A percentile compares a stretch with the other conserved stretches of the same genome.
phyloP scores from a whole-genome alignment of 148 eudicot genomes.

The Nepenthes gracilis region DNA sequence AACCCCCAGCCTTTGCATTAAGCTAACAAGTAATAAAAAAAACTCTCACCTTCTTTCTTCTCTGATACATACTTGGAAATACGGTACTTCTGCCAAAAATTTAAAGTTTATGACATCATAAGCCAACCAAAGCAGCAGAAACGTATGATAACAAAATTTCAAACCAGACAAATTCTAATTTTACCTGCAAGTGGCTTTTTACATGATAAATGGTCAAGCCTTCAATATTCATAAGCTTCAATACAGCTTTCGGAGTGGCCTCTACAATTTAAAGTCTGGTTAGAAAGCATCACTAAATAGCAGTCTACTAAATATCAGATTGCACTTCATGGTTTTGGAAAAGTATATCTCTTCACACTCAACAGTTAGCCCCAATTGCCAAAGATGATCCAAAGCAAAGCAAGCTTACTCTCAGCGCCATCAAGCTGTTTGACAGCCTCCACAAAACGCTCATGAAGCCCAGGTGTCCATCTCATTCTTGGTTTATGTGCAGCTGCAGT shows the following conservation, averaged over 20 bases:
- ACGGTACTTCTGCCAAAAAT: conserved; percentile 28
- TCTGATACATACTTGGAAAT: conserved; percentile 31
- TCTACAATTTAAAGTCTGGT: conserved; percentile 16
- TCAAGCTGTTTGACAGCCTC: conserved; percentile 36
- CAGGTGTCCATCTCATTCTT: conserved; percentile 54
- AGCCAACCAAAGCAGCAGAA: conserved; percentile 2
- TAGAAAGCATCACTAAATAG: background rate
- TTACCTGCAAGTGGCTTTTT: conserved; percentile 45
- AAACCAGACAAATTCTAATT: background rate
- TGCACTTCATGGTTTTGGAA: no score
- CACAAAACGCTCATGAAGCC: conserved; percentile 37
- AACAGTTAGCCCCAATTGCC: background rate
- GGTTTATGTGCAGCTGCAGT: conserved; percentile 15
- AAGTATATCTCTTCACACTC: background rate
- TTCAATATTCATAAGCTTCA: conserved; percentile 39
- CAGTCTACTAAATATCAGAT: background rate
- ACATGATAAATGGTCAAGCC: conserved; percentile 48
- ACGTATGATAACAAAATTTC: background rate
- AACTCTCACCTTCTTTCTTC: conserved; percentile 29
- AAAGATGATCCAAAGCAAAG: background rate
- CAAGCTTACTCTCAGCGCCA: conserved; percentile 34
- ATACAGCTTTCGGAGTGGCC: conserved; percentile 44
- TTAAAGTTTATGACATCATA: background rate
- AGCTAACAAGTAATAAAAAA: background rate
- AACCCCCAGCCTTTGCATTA: no score